Percentiles rank a stretch among this genome's conserved stretches.
These are phyloP conservation scores for Candida quercuum DNA, from an alignment of 805 yeast species.

Conservation along the genomic window DNA sequence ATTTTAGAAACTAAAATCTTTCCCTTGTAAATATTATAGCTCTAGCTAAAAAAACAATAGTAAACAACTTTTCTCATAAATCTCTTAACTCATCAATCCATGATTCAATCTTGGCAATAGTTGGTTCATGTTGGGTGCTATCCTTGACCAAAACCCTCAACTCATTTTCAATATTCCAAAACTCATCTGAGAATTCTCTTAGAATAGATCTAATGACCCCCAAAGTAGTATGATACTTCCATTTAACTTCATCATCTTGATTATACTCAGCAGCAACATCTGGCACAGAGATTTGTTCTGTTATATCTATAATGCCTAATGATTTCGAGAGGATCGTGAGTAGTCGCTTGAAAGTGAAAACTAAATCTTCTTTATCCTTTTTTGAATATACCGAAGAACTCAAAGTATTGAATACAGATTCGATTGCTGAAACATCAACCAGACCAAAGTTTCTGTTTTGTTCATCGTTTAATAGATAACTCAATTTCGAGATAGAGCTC, in stretches of 20 bases:
- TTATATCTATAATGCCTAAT: conserved; percentile 13
- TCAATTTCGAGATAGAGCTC: conserved; percentile 34
- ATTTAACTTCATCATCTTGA: conserved; percentile 29
- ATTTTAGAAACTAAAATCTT: too few relatives aligned
- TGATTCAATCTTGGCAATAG: conserved; percentile 21
- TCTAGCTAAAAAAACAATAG: too few relatives aligned
- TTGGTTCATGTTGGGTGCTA: conserved; percentile 27
- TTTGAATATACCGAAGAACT: conserved; percentile 19
- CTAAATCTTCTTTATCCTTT: conserved; percentile 22
- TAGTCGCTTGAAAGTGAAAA: conserved; percentile 24
- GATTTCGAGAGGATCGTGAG: conserved; percentile 19
- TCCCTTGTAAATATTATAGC: too few relatives aligned
- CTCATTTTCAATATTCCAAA: conserved; percentile 23
- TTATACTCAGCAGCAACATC: conserved; percentile 24
- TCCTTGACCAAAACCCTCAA: conserved; percentile 30
- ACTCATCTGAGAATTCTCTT: conserved; percentile 43
- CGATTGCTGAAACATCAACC: conserved; percentile 41
- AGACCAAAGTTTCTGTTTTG: conserved; percentile 30
- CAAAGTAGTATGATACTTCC: conserved; percentile 36
- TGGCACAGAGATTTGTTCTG: conserved; percentile 21
- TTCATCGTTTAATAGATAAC: conserved; percentile 35
- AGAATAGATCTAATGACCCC: conserved; percentile 33
- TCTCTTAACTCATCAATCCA: conserved; percentile 31
- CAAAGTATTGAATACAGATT: conserved; percentile 34
- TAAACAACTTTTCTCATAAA: conserved; percentile 4